Base-by-base conservation (phyloP, 2,329 filamentous ascomycete species). In the Spiromastix sp. region DNA sequence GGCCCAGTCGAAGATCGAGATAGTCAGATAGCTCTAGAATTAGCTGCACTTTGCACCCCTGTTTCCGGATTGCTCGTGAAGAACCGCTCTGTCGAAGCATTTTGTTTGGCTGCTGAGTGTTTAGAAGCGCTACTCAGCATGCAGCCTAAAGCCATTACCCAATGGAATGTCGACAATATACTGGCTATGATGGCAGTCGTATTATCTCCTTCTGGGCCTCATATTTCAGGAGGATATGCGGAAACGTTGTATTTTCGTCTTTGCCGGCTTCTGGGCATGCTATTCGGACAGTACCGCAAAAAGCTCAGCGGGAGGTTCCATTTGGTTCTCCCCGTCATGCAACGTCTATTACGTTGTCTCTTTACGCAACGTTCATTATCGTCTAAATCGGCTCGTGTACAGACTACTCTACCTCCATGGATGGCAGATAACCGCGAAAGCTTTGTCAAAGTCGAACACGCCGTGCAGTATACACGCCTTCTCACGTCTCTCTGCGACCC, bases 401-500 rank as follows among this genome's bases (percentile, higher is more conserved):
- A 34, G 11, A 39, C 39, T 7, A 38, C 45, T 13, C 34, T 45
- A n/a, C 47, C 52, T 6, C 38, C 35, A 7, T 52, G 49, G 49
- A 32, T 47, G 13, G 38, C 22, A 15, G 16, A 17, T 10, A 18
- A 31, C 10, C 47, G 2, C 30, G 39, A 8, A 36, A 22, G 7
- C 24, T 43, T 44, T 4, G 57, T 66, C 18, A 51, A 55, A 7
- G 46, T 59, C 11, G 55, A 59, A 12, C 68, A 71, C 38, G 69
- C 68, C 2, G 54, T 60, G 1, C 59, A 66, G 26, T 73, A 69
- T 44, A 64, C 71, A 2, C 67, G 72, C 7, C 56, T 79, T 6
- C 62, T 79, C 15, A 68, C 68, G n/a, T 68, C 71, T 0, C 66
- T 79, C 33, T 76, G 72, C 57, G 72, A 74, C 35, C 76, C 76